Conservation (phyloP, 169 alveolate genomes). For the Plasmodium cynomolgi region DNA sequence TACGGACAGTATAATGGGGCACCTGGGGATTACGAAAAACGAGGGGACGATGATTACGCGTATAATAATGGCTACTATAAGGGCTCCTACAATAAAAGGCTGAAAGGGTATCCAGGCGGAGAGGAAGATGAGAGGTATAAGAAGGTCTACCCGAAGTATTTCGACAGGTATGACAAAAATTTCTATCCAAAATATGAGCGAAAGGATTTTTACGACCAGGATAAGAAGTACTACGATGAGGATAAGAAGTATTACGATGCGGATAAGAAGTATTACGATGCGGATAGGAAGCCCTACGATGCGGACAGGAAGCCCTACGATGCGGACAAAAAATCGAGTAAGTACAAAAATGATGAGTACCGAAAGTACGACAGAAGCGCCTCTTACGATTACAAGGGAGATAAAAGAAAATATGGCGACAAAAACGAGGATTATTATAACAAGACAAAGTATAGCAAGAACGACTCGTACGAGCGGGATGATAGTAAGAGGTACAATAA, state of each 20-base stretch:
- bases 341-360: background rate
- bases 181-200: slow-evolving; percentile 26
- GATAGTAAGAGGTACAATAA: slow-evolving; percentile 21
- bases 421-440: slow-evolving; percentile 2
- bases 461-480: background rate
- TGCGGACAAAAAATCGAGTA: background rate
- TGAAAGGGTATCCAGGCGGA: slow-evolving; percentile 8
- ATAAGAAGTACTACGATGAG: background rate
- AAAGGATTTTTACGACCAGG: background rate
- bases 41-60: background rate
- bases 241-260: background rate
- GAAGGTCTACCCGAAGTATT: background rate
- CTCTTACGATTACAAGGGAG: slow-evolving; percentile 35
- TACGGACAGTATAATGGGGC: background rate
- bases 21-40: background rate
- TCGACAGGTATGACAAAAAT: slow-evolving; percentile 32
- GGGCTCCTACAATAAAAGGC: slow-evolving; percentile 15
- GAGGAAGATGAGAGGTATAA: slow-evolving; percentile 4
- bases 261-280: background rate
- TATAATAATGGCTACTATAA: slow-evolving; percentile 6
- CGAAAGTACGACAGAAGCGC: background rate
- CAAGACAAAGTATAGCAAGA: slow-evolving; percentile 3
- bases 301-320: background rate
- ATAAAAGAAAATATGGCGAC: slow-evolving; percentile 18
- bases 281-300: background rate